These are phyloP conservation scores for Solanum etuberosum DNA, from an alignment of 257 asterid genomes.

Conservation along the genomic window DNA sequence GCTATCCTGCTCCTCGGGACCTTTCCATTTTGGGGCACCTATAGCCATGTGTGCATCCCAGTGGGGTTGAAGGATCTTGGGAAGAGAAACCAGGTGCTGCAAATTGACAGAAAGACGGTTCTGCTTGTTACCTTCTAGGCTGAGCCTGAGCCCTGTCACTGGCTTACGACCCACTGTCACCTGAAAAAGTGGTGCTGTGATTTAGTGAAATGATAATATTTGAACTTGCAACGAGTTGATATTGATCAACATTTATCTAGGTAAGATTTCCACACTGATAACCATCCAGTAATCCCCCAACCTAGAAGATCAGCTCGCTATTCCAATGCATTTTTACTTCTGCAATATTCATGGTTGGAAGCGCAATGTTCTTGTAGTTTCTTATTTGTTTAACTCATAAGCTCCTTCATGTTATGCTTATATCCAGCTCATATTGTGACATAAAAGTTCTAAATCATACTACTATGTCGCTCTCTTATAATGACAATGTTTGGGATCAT, in stretches of 20 bases:
- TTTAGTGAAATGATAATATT: not conserved
- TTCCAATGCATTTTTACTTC: not conserved
- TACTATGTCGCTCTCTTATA: not conserved
- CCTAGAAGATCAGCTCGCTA: not conserved
- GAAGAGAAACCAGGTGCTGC: conserved; percentile 89
- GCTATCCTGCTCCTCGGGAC: conserved; percentile 99
- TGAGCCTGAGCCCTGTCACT: conserved; percentile 86
- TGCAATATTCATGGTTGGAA: not conserved
- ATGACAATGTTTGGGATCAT: not conserved
- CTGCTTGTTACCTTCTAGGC: conserved; percentile 84
- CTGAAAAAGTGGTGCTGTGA: conserved; percentile 20
- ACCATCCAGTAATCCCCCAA: not conserved
- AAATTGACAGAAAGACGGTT: conserved; percentile 81
- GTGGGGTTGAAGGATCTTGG: conserved; percentile 93
- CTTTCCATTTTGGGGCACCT: conserved; percentile 97
- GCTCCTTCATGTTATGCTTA: not conserved
- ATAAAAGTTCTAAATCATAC: not conserved
- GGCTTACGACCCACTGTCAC: conserved; percentile 98
- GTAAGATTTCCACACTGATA: not conserved
- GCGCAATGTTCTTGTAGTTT: not conserved
- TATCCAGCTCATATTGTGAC: not conserved
- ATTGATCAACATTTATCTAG: not conserved
- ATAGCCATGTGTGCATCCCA: conserved; percentile 96
- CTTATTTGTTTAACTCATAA: not conserved
- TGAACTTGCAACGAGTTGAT: not conserved